Percentiles rank a stretch among this genome's conserved stretches.
phyloP scores from a whole-genome alignment of 1,284 basidiomycete species.

The Puccinia triticina region DNA sequence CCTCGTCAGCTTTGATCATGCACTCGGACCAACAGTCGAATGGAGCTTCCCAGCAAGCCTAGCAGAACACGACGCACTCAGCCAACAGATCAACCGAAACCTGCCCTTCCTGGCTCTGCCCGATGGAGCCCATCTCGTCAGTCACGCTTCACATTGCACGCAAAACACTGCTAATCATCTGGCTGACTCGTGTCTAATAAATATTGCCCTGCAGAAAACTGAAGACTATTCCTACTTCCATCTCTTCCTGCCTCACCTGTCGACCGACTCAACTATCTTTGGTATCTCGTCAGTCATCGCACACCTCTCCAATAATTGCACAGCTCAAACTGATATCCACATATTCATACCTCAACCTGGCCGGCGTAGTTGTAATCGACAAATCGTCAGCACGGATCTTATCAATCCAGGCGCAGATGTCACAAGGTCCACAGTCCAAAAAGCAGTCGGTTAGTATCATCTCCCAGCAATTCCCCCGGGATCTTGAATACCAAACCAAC shows the following conservation, averaged over 20 bases:
- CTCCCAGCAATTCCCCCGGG: not conserved
- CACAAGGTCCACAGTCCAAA: constrained; percentile 93
- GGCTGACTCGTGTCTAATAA: not conserved
- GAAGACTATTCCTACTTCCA: constrained; percentile 99
- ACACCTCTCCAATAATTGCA: not conserved
- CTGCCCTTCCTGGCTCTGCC: constrained; percentile 96
- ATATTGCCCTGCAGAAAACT: constrained; percentile 65
- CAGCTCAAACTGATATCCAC: constrained; percentile 3
- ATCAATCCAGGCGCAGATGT: constrained; percentile 81
- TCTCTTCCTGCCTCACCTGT: constrained; percentile 63
- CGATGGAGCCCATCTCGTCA: constrained; percentile 89
- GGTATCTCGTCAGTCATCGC: constrained; percentile 78
- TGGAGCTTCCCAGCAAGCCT: constrained; percentile 69
- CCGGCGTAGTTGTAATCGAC: constrained; percentile 79
- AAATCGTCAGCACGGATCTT: constrained; percentile 82
- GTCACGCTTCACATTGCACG: constrained; percentile 53
- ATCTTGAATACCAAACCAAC: too few species aligned
- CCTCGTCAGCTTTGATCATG: constrained; percentile 57
- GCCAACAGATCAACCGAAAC: constrained; percentile 69
- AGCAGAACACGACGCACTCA: constrained; percentile 70
- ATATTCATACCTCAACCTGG: constrained; percentile 52
- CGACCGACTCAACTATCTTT: constrained; percentile 71
- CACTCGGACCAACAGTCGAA: constrained; percentile 84
- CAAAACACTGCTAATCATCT: not conserved
- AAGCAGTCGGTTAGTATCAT: constrained; percentile 85